Percentiles rank a stretch among this genome's conserved stretches.
These are phyloP conservation scores for Suillus sp. DNA, from an alignment of 768 basidiomycete species.

Conservation along the genomic window DNA sequence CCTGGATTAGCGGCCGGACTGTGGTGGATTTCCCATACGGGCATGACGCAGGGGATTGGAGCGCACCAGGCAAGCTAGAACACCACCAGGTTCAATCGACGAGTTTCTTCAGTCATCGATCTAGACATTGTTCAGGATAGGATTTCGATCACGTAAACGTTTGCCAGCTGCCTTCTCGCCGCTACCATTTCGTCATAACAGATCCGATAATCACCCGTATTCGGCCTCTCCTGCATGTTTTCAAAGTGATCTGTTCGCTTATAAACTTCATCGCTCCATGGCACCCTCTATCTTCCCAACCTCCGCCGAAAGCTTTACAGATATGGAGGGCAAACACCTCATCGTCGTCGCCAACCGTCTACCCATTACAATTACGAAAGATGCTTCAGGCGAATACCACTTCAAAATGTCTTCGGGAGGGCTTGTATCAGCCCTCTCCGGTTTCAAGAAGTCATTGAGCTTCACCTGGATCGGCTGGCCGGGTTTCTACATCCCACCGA, in stretches of 20 bases:
- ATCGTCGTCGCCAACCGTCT: conserved; percentile 96
- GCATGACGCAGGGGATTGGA: neutral
- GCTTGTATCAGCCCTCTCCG: conserved; percentile 93
- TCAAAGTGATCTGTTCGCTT: conserved; percentile 24
- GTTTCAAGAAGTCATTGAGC: conserved; percentile 96
- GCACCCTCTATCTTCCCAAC: conserved; percentile 29
- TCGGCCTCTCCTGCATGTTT: conserved; percentile 27
- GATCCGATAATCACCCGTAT: conserved; percentile 40
- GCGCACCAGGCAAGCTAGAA: neutral
- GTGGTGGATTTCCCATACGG: neutral
- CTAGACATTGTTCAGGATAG: conserved; percentile 2
- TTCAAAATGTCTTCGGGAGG: conserved; percentile 99
- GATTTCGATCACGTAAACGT: conserved; percentile 8
- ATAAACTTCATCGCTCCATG: conserved; percentile 30
- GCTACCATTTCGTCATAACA: neutral
- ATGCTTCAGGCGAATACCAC: conserved; percentile 89
- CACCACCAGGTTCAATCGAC: neutral
- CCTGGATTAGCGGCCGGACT: neutral
- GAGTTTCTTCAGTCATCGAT: conserved; percentile 5
- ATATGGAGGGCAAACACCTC: conserved; percentile 69
- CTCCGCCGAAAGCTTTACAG: conserved; percentile 30
- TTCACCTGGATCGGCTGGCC: conserved; percentile 99
- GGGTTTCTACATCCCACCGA: conserved; percentile 89
- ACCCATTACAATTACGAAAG: conserved; percentile 94
- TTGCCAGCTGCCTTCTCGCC: conserved; percentile 13